These are phyloP conservation scores for Plasmodium inui DNA, from an alignment of 169 alveolate genomes.

Conservation along the genomic window DNA sequence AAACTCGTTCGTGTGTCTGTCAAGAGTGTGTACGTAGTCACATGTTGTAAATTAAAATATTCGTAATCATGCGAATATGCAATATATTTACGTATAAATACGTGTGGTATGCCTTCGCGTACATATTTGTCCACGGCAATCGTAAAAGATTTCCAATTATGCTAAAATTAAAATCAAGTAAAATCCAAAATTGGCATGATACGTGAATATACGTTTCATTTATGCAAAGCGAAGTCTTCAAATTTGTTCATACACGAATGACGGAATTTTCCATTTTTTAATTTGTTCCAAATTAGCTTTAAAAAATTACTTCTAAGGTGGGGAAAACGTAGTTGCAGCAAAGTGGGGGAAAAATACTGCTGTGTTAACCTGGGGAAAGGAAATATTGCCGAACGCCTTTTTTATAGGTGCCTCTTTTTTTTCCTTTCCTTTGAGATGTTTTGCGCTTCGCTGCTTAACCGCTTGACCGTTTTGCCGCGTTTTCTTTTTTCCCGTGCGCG, in stretches of 20 bases:
- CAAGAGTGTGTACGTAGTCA: neutral
- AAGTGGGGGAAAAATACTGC: neutral
- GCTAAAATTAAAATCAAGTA: neutral
- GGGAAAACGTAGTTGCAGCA: neutral
- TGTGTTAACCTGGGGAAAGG: neutral
- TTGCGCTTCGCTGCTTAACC: neutral
- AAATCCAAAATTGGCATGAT: neutral
- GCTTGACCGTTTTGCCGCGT: neutral
- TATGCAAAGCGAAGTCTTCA: neutral
- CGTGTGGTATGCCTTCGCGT: neutral
- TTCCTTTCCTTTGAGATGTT: neutral
- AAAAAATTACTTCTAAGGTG: neutral
- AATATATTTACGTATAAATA: neutral
- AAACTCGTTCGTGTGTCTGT: neutral
- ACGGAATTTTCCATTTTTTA: neutral
- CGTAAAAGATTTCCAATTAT: neutral
- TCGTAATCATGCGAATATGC: neutral
- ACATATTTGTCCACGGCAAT: neutral
- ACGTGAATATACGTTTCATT: neutral
- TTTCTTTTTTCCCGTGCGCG: neutral
- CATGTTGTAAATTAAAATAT: neutral
- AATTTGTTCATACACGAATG: neutral
- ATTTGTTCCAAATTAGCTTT: neutral
- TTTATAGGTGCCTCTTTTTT: neutral
- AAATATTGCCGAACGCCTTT: neutral